Evolutionary conservation across 78 protist genomes (phyloP).

Genomic region (Dictyostelium discoideum): DNA sequence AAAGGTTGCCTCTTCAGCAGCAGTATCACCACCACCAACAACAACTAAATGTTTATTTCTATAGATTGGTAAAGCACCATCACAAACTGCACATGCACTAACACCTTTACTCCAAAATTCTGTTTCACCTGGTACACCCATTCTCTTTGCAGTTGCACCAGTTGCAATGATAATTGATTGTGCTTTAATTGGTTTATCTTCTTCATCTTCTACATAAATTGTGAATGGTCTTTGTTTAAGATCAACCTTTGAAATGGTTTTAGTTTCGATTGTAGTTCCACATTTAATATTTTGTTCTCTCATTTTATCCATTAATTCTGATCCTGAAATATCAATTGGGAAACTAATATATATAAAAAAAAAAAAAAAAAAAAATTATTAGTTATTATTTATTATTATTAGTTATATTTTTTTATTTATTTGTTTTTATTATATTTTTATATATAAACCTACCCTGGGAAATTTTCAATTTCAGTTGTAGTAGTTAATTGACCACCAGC

Average conservation of each 20-base stretch:
- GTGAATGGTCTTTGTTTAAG: constrained; percentile 48
- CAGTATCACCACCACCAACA: constrained; percentile 95
- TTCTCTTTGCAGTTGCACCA: constrained; percentile 87
- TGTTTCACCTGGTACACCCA: constrained; percentile 83
- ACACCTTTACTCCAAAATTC: constrained; percentile 86
- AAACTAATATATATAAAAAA: not conserved
- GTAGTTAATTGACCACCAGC: constrained; percentile 94
- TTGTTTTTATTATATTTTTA: not conserved
- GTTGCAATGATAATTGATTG: constrained; percentile 87
- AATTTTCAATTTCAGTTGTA: constrained; percentile 93
- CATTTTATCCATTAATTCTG: constrained; percentile 81
- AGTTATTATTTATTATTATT: not conserved
- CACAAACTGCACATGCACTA: constrained; percentile 94
- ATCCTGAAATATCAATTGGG: constrained; percentile 82
- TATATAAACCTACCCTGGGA: constrained; percentile 85
- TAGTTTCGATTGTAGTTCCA: constrained; percentile 74
- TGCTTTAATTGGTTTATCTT: constrained; percentile 39
- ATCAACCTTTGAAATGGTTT: constrained; percentile 62
- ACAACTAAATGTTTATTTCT: constrained; percentile 85
- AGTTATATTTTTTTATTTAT: no score
- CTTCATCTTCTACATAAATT: constrained; percentile 24
- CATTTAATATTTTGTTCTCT: constrained; percentile 72
- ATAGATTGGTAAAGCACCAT: constrained; percentile 90
- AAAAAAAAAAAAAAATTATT: no score
- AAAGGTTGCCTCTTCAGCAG: constrained; percentile 92